Base-by-base conservation (phyloP, 2,329 filamentous ascomycete species). In the Diplodia scrobiculata region DNA sequence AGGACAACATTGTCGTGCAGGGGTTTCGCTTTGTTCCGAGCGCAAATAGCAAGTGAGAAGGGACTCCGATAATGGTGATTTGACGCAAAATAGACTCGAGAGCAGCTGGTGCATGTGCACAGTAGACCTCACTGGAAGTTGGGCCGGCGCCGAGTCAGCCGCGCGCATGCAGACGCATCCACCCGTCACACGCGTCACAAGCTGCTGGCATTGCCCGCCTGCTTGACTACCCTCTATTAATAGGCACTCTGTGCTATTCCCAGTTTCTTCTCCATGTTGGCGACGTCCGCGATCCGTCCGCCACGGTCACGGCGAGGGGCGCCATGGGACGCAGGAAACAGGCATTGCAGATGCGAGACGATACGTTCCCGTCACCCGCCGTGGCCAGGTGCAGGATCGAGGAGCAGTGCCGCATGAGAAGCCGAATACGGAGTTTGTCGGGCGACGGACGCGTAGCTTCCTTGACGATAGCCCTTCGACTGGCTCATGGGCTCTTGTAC, bases 111-210 rank as follows among this genome's bases (percentile, higher is more conserved):
- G 34, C 34, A 36, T 36, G 34, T 36, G 10, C 34, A 36, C 34
- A 36, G 58, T 34, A 36, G 41, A 50, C 45, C 9, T 50, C 48
- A 29, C 45, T 62, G 58, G 58, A 32, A 50, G 36, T 25, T 32
- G 58, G 58, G 25, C 45, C 58, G 58, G 58, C 58, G 58, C 45
- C 58, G 58, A 62, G 58, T 62, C 58, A 62, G 58, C 45, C 14
- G 27, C 58, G 38, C 7, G 48, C 58, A 62, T 62, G 29, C 55
- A 60, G 17, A 50, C 36, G 55, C 55, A 48, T 25, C 14, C n/a
- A 38, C 21, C 17, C 17, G 41, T 9, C 36, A 21, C 36, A 21
- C 19, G 53, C 32, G 32, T 55, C 53, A 34, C 53, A 55, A 34
- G 34, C 55, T 60, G 25, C 55, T 48, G 19, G 41, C 38, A 17